Evolutionary conservation across 192 early-diverging fungal species (phyloP).

Genomic region (Backusella sp.): DNA sequence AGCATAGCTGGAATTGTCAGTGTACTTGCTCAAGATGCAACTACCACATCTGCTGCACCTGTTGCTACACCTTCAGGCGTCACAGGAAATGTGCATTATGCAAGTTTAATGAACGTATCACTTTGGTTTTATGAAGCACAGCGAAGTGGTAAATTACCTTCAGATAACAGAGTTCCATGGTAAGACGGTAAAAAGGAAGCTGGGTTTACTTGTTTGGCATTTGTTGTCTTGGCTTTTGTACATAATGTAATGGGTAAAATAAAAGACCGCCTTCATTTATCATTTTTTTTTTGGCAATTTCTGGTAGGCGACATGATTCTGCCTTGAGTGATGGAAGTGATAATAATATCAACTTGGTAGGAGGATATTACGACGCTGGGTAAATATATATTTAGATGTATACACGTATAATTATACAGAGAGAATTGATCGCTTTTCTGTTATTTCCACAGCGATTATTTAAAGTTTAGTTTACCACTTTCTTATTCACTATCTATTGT

Average conservation of each 20-base stretch:
- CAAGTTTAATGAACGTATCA: constrained; percentile 40
- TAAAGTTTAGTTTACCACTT: constrained; percentile 61
- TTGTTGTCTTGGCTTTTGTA: neutral
- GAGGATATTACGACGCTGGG: constrained; percentile 43
- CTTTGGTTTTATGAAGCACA: constrained; percentile 59
- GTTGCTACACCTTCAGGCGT: constrained; percentile 4
- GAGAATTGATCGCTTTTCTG: neutral
- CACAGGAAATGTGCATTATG: constrained; percentile 31
- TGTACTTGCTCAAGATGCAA: constrained; percentile 15
- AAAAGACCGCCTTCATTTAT: neutral
- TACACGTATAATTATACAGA: neutral
- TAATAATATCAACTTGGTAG: constrained; percentile 26
- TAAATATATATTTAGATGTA: neutral
- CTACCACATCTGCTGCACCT: constrained; percentile 17
- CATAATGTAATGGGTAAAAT: neutral
- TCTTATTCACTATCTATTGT: constrained; percentile 46
- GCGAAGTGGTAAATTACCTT: constrained; percentile 46
- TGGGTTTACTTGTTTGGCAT: neutral
- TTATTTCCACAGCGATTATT: constrained; percentile 41
- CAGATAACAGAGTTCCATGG: constrained; percentile 55
- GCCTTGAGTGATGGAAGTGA: constrained; percentile 38
- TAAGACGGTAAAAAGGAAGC: constrained; percentile 24
- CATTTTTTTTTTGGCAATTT: neutral
- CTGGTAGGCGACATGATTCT: constrained; percentile 33
- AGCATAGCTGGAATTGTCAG: neutral